Percentiles rank a stretch among this genome's conserved stretches.
Evolutionary conservation across 768 basidiomycete genomes (phyloP).

Genomic region (Boletus vinaceobasis): DNA sequence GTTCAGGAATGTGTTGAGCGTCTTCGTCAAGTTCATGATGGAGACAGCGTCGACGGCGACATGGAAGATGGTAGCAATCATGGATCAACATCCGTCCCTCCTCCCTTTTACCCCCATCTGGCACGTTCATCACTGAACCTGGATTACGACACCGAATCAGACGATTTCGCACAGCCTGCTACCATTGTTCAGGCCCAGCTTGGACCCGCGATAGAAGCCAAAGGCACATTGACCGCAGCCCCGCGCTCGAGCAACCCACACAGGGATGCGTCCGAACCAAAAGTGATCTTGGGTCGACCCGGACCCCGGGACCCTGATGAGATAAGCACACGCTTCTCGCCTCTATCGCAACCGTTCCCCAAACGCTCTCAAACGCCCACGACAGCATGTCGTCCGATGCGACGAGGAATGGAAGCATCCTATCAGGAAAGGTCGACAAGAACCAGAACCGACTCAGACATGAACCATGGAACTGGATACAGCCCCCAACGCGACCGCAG

Average conservation of each 20-base stretch:
- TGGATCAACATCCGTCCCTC: conserved; percentile 18
- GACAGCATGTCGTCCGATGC: background rate
- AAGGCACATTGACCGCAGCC: conserved; percentile 2
- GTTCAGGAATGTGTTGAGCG: conserved; percentile 22
- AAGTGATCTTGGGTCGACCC: background rate
- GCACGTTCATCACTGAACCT: conserved; percentile 5
- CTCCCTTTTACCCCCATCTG: conserved; percentile 20
- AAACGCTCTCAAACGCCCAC: background rate
- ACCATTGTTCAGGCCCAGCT: background rate
- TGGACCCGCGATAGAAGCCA: conserved; percentile 3
- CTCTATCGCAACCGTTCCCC: conserved; percentile 2
- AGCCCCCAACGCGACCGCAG: conserved; percentile 10
- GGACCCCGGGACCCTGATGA: conserved; percentile 11
- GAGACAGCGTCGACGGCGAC: conserved; percentile 15
- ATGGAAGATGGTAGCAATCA: conserved; percentile 20
- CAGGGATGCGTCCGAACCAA: background rate
- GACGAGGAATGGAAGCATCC: conserved; percentile 1
- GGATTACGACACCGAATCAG: conserved; percentile 21
- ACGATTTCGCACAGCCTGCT: conserved; percentile 11
- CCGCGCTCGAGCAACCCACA: conserved; percentile 1
- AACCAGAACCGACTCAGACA: background rate
- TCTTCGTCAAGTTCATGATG: conserved; percentile 16
- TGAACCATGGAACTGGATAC: conserved; percentile 4
- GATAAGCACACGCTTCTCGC: conserved; percentile 16
- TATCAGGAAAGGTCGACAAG: conserved; percentile 12